Evolutionary conservation across 805 yeast genomes (phyloP).

Genomic region (Kockiozyma suomiensis): DNA sequence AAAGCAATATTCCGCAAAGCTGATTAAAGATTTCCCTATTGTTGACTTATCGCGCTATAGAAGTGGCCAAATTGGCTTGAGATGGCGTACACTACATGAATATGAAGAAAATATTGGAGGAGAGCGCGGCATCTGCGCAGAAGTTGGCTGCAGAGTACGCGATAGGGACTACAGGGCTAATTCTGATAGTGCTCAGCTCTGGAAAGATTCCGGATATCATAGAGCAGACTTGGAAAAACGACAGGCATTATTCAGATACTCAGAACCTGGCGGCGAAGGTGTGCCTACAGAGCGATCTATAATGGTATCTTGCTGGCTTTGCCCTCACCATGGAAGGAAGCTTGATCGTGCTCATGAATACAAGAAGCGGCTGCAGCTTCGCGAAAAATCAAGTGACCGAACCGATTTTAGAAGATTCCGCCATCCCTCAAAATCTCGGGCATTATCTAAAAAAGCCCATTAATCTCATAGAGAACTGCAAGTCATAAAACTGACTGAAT

Average conservation of each 20-base stretch:
- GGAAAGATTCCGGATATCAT: neutral
- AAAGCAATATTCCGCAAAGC: slow-evolving; percentile 5
- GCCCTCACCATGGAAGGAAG: slow-evolving; percentile 20
- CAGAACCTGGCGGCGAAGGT: slow-evolving; percentile 15
- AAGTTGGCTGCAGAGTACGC: slow-evolving; percentile 6
- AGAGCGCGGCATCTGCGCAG: slow-evolving; percentile 23
- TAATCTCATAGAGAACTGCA: too few species aligned
- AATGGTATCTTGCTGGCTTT: slow-evolving; percentile 27
- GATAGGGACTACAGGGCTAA: slow-evolving; percentile 14
- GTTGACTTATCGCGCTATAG: slow-evolving; percentile 23
- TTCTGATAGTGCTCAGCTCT: neutral
- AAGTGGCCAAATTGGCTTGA: slow-evolving; percentile 19
- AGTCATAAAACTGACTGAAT: neutral
- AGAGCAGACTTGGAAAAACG: slow-evolving; percentile 13
- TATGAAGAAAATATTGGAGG: slow-evolving; percentile 22
- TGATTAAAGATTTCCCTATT: slow-evolving; percentile 23
- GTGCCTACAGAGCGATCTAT: slow-evolving; percentile 6
- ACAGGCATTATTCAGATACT: slow-evolving; percentile 17
- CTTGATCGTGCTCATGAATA: slow-evolving; percentile 23
- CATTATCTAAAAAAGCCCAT: too few species aligned
- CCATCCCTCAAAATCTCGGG: too few species aligned
- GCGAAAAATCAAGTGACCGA: neutral
- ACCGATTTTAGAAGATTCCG: too few species aligned
- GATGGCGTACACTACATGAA: slow-evolving; percentile 26
- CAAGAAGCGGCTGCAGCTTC: slow-evolving; percentile 3